phyloP scores from a whole-genome alignment of 495 filamentous ascomycete genomes.

The Aspergillus incahuasiensis region DNA sequence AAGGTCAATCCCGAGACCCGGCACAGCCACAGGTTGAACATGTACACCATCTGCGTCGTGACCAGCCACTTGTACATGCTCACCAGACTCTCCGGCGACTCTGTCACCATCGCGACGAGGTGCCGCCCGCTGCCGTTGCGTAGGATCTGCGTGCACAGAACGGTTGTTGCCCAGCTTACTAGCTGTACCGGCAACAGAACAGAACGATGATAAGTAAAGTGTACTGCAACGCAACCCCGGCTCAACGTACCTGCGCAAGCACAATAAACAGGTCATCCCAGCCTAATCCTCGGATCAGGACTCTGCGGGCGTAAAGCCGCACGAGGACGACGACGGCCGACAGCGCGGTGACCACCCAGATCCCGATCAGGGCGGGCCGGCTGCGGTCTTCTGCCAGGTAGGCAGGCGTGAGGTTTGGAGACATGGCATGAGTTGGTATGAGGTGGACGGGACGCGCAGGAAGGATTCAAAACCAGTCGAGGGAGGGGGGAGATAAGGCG shows the following conservation, averaged over 20 bases:
- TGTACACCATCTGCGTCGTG: slow-evolving; percentile 16
- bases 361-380: neutral
- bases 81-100: neutral
- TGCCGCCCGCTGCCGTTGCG: neutral
- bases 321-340: neutral
- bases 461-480: too few relatives aligned
- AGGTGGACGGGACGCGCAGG: too few relatives aligned
- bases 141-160: neutral
- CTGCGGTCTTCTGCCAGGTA: slow-evolving; percentile 6
- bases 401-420: neutral
- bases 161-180: neutral
- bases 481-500: too few relatives aligned
- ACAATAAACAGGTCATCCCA: slow-evolving; percentile 4
- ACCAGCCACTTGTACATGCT: slow-evolving; percentile 10
- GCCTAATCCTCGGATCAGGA: neutral
- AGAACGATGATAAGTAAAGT: neutral
- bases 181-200: neutral
- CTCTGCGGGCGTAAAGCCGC: slow-evolving; percentile 1
- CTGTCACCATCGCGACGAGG: neutral
- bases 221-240: neutral
- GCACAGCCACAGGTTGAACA: slow-evolving; percentile 19
- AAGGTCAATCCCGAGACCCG: slow-evolving; percentile 21
- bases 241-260: neutral
- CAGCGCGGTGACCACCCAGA: slow-evolving; percentile 1
- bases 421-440: neutral